A percentile compares a stretch with the other conserved stretches of the same genome.
Evolutionary conservation across 345 rosid species (phyloP).

Genomic region (Cardamine chenopodiifolia): DNA sequence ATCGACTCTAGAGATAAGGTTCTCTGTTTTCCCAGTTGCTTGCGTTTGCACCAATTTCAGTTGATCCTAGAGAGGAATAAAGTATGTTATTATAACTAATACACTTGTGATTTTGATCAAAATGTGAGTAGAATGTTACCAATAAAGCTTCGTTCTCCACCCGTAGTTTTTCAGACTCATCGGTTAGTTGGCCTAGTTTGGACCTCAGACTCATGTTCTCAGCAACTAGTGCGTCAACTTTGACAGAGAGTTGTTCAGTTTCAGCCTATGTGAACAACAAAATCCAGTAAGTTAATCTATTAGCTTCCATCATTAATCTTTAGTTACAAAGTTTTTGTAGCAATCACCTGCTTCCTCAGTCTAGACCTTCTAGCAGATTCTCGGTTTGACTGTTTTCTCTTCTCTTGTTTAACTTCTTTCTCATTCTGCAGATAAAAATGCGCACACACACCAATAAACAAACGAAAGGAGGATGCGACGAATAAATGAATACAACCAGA

Average conservation of each 20-base stretch:
- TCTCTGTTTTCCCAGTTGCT: slow-evolving; percentile 41
- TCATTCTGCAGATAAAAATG: slow-evolving; percentile 59
- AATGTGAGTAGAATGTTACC: slow-evolving; percentile 46
- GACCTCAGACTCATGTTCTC: slow-evolving; percentile 72
- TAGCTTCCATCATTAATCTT: slow-evolving; percentile 15
- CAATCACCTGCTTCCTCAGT: slow-evolving; percentile 83
- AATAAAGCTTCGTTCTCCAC: slow-evolving; percentile 61
- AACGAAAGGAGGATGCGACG: not conserved
- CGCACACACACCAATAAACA: not conserved
- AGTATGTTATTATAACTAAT: not conserved
- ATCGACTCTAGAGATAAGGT: slow-evolving; percentile 39
- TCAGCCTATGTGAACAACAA: slow-evolving; percentile 61
- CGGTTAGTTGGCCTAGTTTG: slow-evolving; percentile 58
- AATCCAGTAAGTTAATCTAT: not conserved
- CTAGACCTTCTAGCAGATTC: slow-evolving; percentile 98
- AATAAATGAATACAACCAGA: not conserved
- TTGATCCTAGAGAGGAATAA: slow-evolving; percentile 19
- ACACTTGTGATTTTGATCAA: not conserved
- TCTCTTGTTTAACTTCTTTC: slow-evolving; percentile 83
- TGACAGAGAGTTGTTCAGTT: slow-evolving; percentile 74
- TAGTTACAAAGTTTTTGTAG: slow-evolving; percentile 3
- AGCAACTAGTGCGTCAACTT: slow-evolving; percentile 63
- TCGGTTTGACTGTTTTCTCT: slow-evolving; percentile 93
- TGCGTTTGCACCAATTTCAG: slow-evolving; percentile 27
- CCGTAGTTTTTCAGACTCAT: slow-evolving; percentile 71